Conservation (phyloP, 495 filamentous ascomycete species). For the Neurospora sp. region DNA sequence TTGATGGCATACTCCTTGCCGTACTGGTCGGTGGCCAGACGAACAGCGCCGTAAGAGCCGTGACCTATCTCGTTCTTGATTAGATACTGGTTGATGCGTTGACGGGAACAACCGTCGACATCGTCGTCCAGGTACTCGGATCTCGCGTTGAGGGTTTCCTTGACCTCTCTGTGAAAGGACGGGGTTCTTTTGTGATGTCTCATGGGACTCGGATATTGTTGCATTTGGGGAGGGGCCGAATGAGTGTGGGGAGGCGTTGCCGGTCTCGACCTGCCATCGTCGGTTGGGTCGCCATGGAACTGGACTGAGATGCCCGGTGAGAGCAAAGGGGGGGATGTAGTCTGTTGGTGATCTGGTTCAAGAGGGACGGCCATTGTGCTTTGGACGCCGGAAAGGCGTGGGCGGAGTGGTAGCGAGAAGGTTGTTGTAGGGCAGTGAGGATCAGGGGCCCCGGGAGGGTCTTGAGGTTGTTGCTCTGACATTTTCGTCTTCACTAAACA, state of each 20-base stretch:
- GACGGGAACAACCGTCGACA: slow-evolving; percentile 62
- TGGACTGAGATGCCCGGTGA: slow-evolving; percentile 34
- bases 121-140: slow-evolving; percentile 82
- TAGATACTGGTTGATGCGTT: slow-evolving; percentile 86
- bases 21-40: slow-evolving; percentile 82
- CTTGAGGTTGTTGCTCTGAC: neutral
- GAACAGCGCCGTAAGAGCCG: slow-evolving; percentile 91
- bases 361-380: slow-evolving; percentile 4
- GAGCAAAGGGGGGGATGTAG: slow-evolving; percentile 14
- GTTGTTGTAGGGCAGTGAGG: neutral
- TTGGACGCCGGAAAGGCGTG: neutral
- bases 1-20: slow-evolving; percentile 95
- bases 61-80: slow-evolving; percentile 94
- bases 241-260: slow-evolving; percentile 12
- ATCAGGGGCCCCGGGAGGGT: neutral
- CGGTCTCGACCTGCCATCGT: neutral
- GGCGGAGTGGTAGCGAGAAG: slow-evolving; percentile 10
- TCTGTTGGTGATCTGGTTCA: neutral
- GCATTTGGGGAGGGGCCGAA: slow-evolving; percentile 26
- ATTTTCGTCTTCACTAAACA: neutral
- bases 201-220: slow-evolving; percentile 50
- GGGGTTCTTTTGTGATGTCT: slow-evolving; percentile 68
- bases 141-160: slow-evolving; percentile 88
- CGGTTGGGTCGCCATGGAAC: slow-evolving; percentile 19
- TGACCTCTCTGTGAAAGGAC: slow-evolving; percentile 61